phyloP scores from a whole-genome alignment of 2,329 filamentous ascomycete species.

The Diaporthe destruens region DNA sequence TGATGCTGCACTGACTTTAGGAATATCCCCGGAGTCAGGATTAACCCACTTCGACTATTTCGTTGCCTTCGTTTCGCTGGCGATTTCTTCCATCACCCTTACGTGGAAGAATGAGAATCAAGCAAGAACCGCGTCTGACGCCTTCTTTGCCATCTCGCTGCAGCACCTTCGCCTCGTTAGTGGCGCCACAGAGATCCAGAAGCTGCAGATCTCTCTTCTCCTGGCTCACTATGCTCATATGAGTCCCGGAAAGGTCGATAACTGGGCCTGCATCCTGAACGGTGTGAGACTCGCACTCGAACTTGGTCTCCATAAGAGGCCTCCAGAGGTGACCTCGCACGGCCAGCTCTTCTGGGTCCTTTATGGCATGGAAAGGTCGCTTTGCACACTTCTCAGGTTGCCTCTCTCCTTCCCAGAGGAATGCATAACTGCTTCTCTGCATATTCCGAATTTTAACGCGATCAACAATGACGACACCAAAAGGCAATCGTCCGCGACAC shows the following conservation, averaged over 20 bases:
- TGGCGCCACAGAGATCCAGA: conserved; percentile 19
- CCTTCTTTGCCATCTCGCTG: conserved; percentile 31
- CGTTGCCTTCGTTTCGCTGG: conserved; percentile 20
- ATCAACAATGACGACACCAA: conserved; percentile 29
- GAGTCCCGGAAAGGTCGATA: conserved; percentile 32
- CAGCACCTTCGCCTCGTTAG: conserved; percentile 32
- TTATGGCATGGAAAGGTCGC: conserved; percentile 35
- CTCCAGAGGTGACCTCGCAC: neutral
- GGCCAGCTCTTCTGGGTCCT: conserved; percentile 33
- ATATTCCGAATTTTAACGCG: conserved; percentile 15
- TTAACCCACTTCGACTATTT: conserved; percentile 36
- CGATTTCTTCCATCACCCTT: conserved; percentile 34
- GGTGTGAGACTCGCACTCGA: conserved; percentile 23
- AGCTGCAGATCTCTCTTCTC: conserved; percentile 30
- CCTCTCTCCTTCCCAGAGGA: conserved; percentile 27
- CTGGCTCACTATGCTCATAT: conserved; percentile 32
- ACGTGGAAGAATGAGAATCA: conserved; percentile 36
- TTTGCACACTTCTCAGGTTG: conserved; percentile 30
- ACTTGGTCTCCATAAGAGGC: conserved; percentile 29
- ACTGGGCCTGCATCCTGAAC: conserved; percentile 33
- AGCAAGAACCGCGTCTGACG: conserved; percentile 27
- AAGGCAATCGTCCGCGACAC: conserved; percentile 24
- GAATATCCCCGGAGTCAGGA: conserved; percentile 29
- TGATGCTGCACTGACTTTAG: conserved; percentile 23
- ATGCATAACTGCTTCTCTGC: conserved; percentile 20